Base-by-base conservation (phyloP, 139 green algal genomes). In the Nannochloris sp. region DNA sequence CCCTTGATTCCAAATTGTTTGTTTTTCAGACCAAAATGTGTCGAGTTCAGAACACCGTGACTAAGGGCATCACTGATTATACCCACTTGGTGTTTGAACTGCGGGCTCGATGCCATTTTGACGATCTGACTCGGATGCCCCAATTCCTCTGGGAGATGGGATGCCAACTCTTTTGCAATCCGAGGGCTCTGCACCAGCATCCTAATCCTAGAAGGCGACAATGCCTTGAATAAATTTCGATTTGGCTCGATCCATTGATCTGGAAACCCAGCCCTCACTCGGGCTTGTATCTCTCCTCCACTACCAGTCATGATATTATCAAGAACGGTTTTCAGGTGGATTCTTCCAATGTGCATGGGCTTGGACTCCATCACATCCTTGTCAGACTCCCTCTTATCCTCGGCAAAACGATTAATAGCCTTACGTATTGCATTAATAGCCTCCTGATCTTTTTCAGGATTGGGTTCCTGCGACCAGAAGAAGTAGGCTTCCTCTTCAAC, bases 61-160 rank as follows among this genome's bases (percentile, higher is more conserved):
- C 79, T 67, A 64, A 91, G 62, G 2, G 87, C 82, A 3, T 72
- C 14, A 12, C 63, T 71, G 48, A 89, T 81, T 12, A 72, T 58
- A 13, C 59, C 50, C 36, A 91, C 45, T 65, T 91, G 85, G 70
- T 92, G 84, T 48, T 73, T 66, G 60, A 94, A 93, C 59, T 94
- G 87, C 0, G 85, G 77, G 29, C 55, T 79, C 37, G 63, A 61
- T 2, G 75, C 63, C 12, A 87, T 58, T 8, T 62, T 75, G 51
- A 90, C 60, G 8, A 59, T 61, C 53, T 79, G 14, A 26, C 66
- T 36, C 46, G 91, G 83, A 12, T 83, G 73, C 50, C 58, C 63
- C 31, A 89, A 53, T 36, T 90, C 77, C 17, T 89, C 76, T 3
- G 36, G 36, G 66, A 88, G 72, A 51, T 58, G 49, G 12, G 82